Conservation (phyloP, 352 stramenopile species). For the Phytophthora constricta region DNA sequence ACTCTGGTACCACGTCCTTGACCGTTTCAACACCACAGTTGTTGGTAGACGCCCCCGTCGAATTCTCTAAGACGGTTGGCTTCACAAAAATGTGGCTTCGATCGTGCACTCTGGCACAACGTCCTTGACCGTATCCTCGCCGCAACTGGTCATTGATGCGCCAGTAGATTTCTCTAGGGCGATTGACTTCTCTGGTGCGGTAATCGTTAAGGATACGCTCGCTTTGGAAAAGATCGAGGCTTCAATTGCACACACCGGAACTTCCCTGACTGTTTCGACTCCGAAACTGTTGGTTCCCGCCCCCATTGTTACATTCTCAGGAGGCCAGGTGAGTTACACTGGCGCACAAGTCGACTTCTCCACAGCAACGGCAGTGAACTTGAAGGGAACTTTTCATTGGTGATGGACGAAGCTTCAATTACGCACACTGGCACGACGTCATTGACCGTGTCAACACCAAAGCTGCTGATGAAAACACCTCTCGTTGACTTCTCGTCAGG, state of each 20-base stretch:
- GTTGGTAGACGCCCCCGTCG: background rate
- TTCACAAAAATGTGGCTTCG: too few species aligned
- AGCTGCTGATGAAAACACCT: constrained; percentile 11
- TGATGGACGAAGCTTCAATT: constrained; percentile 28
- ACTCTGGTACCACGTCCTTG: constrained; percentile 38
- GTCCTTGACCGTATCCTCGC: too few species aligned
- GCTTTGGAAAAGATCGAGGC: constrained; percentile 24
- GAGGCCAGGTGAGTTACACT: too few species aligned
- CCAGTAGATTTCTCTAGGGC: constrained; percentile 13
- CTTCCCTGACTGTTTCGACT: constrained; percentile 42
- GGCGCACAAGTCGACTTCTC: too few species aligned
- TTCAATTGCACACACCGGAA: constrained; percentile 36
- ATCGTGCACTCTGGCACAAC: too few species aligned
- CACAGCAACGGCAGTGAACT: too few species aligned
- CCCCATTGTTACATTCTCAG: constrained; percentile 5
- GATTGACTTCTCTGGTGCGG: constrained; percentile 18
- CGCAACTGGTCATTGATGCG: too few species aligned
- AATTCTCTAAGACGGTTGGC: constrained; percentile 8
- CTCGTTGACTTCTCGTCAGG: constrained; percentile 4
- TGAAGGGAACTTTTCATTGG: too few species aligned
- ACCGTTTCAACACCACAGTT: constrained; percentile 28
- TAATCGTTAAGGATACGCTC: constrained; percentile 34
- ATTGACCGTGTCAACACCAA: constrained; percentile 40
- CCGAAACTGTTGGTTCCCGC: constrained; percentile 18
- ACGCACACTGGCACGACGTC: constrained; percentile 37